These are phyloP conservation scores for Cutaneotrichosporon spelunceum DNA, from an alignment of 1,284 basidiomycete genomes.

Conservation along the genomic window DNA sequence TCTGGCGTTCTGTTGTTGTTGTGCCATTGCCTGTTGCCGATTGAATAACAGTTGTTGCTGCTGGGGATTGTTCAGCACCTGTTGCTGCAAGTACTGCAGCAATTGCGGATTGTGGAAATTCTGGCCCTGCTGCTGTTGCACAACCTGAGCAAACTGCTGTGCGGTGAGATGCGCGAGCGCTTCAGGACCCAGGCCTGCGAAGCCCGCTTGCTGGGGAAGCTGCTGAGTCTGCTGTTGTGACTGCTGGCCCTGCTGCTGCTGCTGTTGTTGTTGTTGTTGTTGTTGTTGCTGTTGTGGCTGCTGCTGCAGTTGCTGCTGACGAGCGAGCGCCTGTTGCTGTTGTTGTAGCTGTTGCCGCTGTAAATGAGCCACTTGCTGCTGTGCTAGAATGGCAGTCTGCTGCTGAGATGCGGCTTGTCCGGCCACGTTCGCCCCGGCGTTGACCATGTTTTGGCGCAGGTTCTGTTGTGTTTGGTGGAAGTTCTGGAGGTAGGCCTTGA, in stretches of 20 bases:
- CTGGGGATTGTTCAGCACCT: conserved; percentile 13
- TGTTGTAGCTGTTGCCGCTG: conserved; percentile 26
- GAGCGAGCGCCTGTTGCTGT: conserved; percentile 20
- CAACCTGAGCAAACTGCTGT: conserved; percentile 24
- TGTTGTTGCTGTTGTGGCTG: conserved; percentile 24
- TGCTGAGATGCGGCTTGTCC: conserved; percentile 14
- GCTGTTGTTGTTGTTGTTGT: conserved; percentile 5
- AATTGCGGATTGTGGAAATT: conserved; percentile 14
- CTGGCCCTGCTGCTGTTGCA: conserved; percentile 25
- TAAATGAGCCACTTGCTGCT: conserved; percentile 26
- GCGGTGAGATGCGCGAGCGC: conserved; percentile 18
- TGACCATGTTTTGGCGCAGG: conserved; percentile 19
- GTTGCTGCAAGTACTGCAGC: conserved; percentile 16
- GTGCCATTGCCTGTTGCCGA: conserved; percentile 18
- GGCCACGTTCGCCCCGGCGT: conserved; percentile 14
- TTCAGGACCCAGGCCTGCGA: conserved; percentile 15
- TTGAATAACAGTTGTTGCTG: conserved; percentile 7
- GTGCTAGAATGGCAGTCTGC: conserved; percentile 27
- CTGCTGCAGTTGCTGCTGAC: conserved; percentile 20
- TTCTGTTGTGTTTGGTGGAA: conserved; percentile 19
- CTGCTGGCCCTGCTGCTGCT: conserved; percentile 16
- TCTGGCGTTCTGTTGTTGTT: conserved; percentile 22
- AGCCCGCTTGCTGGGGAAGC: conserved; percentile 11
- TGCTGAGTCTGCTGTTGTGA: conserved; percentile 22
- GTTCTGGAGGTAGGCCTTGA: conserved; percentile 21